Evolutionary conservation across 208 protist species (phyloP), one percentile per base, ranked within the genome.

Genomic region (Trypanosoma cruzi): DNA sequence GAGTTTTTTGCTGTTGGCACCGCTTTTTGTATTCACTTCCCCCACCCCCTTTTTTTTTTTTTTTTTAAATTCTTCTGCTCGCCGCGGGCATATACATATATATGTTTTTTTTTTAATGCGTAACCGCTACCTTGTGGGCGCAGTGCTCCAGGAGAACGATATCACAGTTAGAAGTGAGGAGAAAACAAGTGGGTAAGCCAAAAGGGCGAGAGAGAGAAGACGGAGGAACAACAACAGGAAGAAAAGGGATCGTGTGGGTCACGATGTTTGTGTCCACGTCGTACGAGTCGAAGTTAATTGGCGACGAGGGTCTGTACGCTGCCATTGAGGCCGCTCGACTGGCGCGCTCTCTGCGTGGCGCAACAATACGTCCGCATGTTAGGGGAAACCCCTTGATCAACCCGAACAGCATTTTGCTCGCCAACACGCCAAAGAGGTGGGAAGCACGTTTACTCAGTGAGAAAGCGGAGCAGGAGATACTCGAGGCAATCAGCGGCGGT

Each of bases 221-320:
- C 14, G 49, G 32, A 58, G 34, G 18, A 55, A 71, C 62, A 31
- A n/a, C n/a, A n/a, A n/a, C n/a, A n/a, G n/a, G n/a, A n/a, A n/a
- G n/a, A n/a, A n/a, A 50, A 62, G 24, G 42, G 24, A 16, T 22
- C 18, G 26, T 31, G 50, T 44, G 18, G 13, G 3, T 7, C 20
- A 46, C 32, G 28, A 59, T 66, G 44, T 79, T 73, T 46, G 61
- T 73, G 8, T 73, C 73, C 22, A 65, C 72, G 14, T 84, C 86
- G 13, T 68, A 52, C 1, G 73, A 81, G 28, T 81, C 89, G 13
- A 87, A 87, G 34, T 36, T 74, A n/a, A 85, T 89, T 28, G 90
- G 90, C 2, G 90, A 95, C 63, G 81, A 86, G 32, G 86, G 89
- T 31, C 74, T 89, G 63, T 90, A 92, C 79, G 86, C 89, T 0